Base-by-base conservation (phyloP, 306 rosid genomes). In the Sophora flavescens region DNA sequence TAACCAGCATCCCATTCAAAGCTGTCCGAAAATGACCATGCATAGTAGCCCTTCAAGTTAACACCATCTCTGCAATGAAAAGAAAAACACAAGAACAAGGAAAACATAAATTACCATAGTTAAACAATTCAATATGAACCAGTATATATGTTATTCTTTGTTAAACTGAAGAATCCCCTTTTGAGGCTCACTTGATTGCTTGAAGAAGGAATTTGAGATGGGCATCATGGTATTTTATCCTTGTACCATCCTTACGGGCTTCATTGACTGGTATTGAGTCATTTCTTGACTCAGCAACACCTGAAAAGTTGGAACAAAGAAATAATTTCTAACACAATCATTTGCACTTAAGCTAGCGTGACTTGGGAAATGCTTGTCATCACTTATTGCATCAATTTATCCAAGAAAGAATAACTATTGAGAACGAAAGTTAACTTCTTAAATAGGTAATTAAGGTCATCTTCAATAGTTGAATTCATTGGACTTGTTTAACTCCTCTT, bases 1-100 rank as follows among this genome's bases (percentile, higher is more conserved):
- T 79, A 89, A 0, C 93, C 93, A 11, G 84, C 80, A 53, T 83
- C 83, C 91, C 93, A 85, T 58, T 89, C 91, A 42, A 73, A 89
- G 63, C 81, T 85, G 14, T 89, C 91, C 4, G 76, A 61, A 59
- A 79, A 85, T 30, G 87, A 68, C 93, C 93, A 89, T 3, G 81
- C 86, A 66, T 75, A 84, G 56, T 76, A 84, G 3, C 87, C 87
- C 48, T 76, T 84, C 74, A 84, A 69, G 4, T 80, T 84, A 7
- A 68, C 87, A 11, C 84, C 91, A 4, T 77, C 83, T 61, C 93
- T 87, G 64, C 65, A 78, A 26, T 30, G 15, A 0, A 3, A 32
- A 18, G 0, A 3, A 32, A 18, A 38, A 0, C 2, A 48, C 18
- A 17, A 17, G 38, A 35, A 35, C 50, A 44, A 44, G 11, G 35